Base-by-base conservation (phyloP, 441 rosid genomes). In the Euphorbia schlechtendalii region DNA sequence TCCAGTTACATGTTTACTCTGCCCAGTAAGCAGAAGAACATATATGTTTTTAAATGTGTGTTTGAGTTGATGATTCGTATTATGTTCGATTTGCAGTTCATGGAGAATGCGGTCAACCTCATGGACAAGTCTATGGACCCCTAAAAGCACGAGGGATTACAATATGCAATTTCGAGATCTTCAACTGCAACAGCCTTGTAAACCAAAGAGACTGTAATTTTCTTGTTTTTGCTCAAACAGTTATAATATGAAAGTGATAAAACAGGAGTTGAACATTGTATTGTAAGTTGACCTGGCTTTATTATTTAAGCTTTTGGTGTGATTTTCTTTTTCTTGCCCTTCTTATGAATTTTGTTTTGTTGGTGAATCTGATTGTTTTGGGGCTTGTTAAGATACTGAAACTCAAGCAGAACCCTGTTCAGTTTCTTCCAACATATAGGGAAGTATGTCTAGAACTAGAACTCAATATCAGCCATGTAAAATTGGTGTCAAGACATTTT, bases 101-200 rank as follows among this genome's bases (percentile, higher is more conserved):
- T 89, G 98, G 98, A 91, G 53, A 78, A 85, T 22, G 98, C 95
- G 14, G 88, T 87, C 21, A 73, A 78, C 74, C 83, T 89, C 75
- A 91, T 89, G 95, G 79, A 91, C 77, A 87, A 89, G 77, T 87
- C 96, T 76, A 77, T 83, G 17, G 96, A 87, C 75, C 92, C 89
- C 68, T 78, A 76, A 80, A 54, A 21, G 73, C 24, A 27, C 45
- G 41, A 12, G 0, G 3, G 58, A 48, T 65, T 56, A 15, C 24
- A 58, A 45, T 56, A 56, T 36, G 41, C 66, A n/a, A 34, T 66
- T 55, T 66, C 52, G 68, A 58, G 59, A 45, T 45, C 65, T 11
- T 64, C 3, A 41, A 55, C 48, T 53, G 65, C 63, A 59, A 67
- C 63, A 32, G 43, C 57, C 60, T 51, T 58, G 69, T 56, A 43